Evolutionary conservation across 192 early-diverging fungal species (phyloP).

Genomic region (Coemansia sp.): DNA sequence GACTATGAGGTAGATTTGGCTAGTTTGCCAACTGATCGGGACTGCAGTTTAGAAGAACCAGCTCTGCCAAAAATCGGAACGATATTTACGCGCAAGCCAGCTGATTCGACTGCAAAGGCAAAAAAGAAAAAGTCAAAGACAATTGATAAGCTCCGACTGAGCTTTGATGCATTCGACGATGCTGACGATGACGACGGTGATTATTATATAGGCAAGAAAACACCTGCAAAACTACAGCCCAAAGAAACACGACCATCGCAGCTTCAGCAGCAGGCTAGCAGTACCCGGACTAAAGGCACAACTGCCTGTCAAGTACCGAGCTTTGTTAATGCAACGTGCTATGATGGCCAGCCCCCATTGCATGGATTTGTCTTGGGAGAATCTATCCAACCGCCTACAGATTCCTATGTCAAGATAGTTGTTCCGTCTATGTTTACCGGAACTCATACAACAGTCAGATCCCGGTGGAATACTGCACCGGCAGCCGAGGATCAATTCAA

Average conservation of each 20-base stretch:
- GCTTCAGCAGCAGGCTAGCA: neutral
- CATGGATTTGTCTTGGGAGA: constrained; percentile 19
- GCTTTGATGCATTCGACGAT: constrained; percentile 27
- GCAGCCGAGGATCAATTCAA: constrained; percentile 6
- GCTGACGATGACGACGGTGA: constrained; percentile 12
- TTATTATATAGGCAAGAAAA: neutral
- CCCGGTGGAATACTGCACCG: neutral
- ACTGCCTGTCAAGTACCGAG: neutral
- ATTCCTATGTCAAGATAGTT: neutral
- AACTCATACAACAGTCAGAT: neutral
- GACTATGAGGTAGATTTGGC: constrained; percentile 27
- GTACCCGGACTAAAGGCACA: too few relatives aligned
- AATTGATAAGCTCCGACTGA: constrained; percentile 19
- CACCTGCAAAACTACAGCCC: neutral
- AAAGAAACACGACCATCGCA: neutral
- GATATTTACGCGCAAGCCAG: constrained; percentile 18
- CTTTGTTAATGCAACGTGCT: constrained; percentile 7
- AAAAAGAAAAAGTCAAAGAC: constrained; percentile 8
- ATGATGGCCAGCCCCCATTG: constrained; percentile 16
- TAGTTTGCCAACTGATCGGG: neutral
- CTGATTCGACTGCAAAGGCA: neutral
- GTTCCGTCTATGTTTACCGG: constrained; percentile 25
- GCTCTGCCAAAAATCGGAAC: constrained; percentile 19
- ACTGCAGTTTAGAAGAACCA: neutral
- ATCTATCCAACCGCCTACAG: constrained; percentile 3